Percentiles rank a stretch among this genome's conserved stretches.
These are phyloP conservation scores for Stagonosporopsis cucurbitacearum DNA, from an alignment of 2,329 filamentous ascomycete species.

Conservation along the genomic window DNA sequence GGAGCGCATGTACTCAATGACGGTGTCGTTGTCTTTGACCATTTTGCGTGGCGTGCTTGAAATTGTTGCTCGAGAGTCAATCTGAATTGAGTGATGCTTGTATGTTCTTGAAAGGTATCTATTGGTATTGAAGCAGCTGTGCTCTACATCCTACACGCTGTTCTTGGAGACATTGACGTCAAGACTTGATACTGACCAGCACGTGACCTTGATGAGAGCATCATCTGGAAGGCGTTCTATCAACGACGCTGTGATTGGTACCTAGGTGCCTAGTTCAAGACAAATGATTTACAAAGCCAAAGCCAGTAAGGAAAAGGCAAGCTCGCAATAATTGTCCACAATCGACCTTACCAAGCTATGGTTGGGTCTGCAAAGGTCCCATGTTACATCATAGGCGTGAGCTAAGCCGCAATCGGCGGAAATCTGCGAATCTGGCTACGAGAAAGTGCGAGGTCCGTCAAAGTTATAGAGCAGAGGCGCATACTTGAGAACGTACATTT, in stretches of 20 bases:
- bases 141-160: background rate
- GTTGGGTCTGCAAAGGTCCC: background rate
- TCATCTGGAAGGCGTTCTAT: background rate
- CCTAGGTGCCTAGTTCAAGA: no score
- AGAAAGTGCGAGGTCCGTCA: background rate
- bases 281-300: background rate
- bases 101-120: background rate
- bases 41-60: conserved; percentile 43
- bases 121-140: background rate
- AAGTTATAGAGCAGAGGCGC: conserved; percentile 1
- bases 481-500: background rate
- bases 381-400: conserved; percentile 9
- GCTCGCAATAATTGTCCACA: background rate
- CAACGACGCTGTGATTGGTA: background rate
- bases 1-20: conserved; percentile 53
- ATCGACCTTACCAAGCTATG: background rate
- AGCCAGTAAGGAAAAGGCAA: background rate
- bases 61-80: background rate
- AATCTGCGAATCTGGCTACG: conserved; percentile 1
- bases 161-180: conserved; percentile 5
- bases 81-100: background rate
- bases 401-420: conserved; percentile 7
- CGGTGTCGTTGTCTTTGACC: conserved; percentile 60
- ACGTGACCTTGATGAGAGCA: conserved; percentile 5
- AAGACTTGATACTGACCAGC: background rate